phyloP scores from a whole-genome alignment of 2,329 filamentous ascomycete species.

The Microdochium trichocladiopsis region DNA sequence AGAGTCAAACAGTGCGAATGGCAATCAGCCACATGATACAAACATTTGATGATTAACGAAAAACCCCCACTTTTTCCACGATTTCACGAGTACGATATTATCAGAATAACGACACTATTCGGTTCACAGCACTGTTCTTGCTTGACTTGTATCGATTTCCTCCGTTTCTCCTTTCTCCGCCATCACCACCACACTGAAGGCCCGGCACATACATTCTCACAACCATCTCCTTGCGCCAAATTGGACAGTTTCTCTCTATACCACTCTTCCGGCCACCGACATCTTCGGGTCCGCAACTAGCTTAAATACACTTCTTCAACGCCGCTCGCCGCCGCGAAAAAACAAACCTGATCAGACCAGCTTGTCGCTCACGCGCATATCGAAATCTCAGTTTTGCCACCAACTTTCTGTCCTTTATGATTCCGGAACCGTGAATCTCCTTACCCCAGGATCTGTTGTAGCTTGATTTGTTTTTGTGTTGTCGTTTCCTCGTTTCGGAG shows the following conservation, averaged over 20 bases:
- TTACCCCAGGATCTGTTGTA: constrained; percentile 5
- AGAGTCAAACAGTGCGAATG: constrained; percentile 53
- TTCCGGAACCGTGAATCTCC: neutral
- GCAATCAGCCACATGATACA: constrained; percentile 31
- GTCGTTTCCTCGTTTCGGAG: too few relatives aligned
- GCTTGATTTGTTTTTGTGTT: constrained; percentile 16
- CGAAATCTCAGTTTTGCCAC: constrained; percentile 3
- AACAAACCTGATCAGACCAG: constrained; percentile 16
- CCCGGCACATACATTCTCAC: neutral
- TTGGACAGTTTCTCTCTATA: neutral
- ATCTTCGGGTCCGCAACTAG: neutral
- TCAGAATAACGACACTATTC: constrained; percentile 9
- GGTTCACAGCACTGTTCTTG: constrained; percentile 7
- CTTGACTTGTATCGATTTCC: constrained; percentile 13
- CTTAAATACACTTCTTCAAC: constrained; percentile 10
- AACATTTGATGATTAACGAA: constrained; percentile 32
- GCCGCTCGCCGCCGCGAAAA: constrained; percentile 18
- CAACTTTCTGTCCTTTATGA: constrained; percentile 5
- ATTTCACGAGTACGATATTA: constrained; percentile 7
- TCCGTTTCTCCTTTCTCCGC: constrained; percentile 16
- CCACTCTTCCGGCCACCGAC: neutral
- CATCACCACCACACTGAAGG: constrained; percentile 17
- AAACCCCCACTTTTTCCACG: constrained; percentile 23
- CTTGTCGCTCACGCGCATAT: constrained; percentile 22
- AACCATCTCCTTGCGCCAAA: neutral